Evolutionary conservation across 2,329 filamentous ascomycete species (phyloP).

Genomic region (Colletotrichum gloeosporioides): DNA sequence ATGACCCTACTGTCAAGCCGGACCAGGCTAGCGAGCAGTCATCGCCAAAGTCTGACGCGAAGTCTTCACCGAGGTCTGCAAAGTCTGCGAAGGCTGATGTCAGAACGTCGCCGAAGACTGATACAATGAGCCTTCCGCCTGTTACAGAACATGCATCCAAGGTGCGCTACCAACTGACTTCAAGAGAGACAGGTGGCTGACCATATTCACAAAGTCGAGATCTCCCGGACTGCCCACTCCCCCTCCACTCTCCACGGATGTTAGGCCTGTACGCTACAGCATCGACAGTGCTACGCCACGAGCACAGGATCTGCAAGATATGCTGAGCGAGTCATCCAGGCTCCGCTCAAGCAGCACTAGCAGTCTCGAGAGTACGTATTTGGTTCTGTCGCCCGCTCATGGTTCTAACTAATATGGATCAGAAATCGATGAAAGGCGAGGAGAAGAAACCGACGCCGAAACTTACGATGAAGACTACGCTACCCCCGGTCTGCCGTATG

Average conservation of each 20-base stretch:
- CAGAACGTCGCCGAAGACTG: constrained; percentile 41
- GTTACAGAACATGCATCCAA: constrained; percentile 39
- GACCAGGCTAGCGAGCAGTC: constrained; percentile 38
- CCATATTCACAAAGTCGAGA: constrained; percentile 28
- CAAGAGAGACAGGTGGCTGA: neutral
- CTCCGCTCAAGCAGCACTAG: constrained; percentile 71
- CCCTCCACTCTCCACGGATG: constrained; percentile 76
- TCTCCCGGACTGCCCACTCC: constrained; percentile 59
- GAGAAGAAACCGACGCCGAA: constrained; percentile 60
- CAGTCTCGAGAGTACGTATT: constrained; percentile 75
- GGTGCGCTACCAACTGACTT: constrained; percentile 29
- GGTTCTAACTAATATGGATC: constrained; percentile 36
- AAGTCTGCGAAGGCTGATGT: neutral
- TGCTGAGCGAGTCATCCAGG: constrained; percentile 61
- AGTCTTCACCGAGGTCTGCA: neutral
- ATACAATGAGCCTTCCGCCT: constrained; percentile 40
- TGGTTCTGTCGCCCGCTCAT: neutral
- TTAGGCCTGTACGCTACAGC: constrained; percentile 70
- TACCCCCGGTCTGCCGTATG: constrained; percentile 43
- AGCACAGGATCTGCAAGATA: constrained; percentile 82
- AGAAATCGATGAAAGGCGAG: constrained; percentile 63
- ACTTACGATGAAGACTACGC: constrained; percentile 58
- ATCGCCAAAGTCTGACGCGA: constrained; percentile 43
- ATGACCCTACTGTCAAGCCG: constrained; percentile 40
- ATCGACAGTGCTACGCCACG: constrained; percentile 77